A percentile compares a stretch with the other conserved stretches of the same genome.
These are phyloP conservation scores for Zygosaccharomyces lentus DNA, from an alignment of 805 yeast genomes.

Conservation along the genomic window DNA sequence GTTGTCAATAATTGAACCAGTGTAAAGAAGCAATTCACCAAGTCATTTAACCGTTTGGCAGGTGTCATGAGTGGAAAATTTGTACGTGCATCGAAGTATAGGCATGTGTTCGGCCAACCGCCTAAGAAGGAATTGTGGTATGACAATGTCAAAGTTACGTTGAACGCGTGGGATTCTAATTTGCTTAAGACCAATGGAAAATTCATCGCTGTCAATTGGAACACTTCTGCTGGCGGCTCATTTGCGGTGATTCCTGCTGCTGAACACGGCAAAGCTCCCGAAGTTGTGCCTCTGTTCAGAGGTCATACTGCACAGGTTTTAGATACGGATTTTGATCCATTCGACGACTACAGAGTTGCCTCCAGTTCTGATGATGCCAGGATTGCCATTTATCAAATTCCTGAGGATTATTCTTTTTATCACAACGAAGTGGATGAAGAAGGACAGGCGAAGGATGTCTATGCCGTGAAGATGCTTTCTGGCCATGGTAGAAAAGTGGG, in stretches of 20 bases:
- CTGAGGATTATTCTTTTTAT: conserved; percentile 65
- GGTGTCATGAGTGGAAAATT: conserved; percentile 65
- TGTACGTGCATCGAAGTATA: conserved; percentile 93
- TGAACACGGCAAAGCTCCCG: conserved; percentile 92
- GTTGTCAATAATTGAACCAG: background rate
- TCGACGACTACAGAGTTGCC: conserved; percentile 66
- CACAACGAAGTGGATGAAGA: conserved; percentile 51
- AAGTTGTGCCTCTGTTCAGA: conserved; percentile 84
- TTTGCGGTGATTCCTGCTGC: conserved; percentile 85
- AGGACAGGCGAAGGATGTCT: conserved; percentile 61
- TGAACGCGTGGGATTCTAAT: conserved; percentile 96
- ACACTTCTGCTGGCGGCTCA: conserved; percentile 95
- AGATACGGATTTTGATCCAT: conserved; percentile 95
- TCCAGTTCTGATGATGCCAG: conserved; percentile 81
- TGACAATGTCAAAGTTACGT: conserved; percentile 60
- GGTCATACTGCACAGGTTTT: conserved; percentile 95
- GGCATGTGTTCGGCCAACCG: conserved; percentile 94
- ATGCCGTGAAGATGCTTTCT: conserved; percentile 61
- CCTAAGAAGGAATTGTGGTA: conserved; percentile 47
- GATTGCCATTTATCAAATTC: conserved; percentile 83
- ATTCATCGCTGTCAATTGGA: conserved; percentile 85
- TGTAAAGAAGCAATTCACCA: background rate
- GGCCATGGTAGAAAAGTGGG: conserved; percentile 97
- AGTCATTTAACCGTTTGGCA: background rate
- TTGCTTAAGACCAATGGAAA: conserved; percentile 82